Conservation (phyloP, 2,329 filamentous ascomycete species). For the Alternaria sp. region DNA sequence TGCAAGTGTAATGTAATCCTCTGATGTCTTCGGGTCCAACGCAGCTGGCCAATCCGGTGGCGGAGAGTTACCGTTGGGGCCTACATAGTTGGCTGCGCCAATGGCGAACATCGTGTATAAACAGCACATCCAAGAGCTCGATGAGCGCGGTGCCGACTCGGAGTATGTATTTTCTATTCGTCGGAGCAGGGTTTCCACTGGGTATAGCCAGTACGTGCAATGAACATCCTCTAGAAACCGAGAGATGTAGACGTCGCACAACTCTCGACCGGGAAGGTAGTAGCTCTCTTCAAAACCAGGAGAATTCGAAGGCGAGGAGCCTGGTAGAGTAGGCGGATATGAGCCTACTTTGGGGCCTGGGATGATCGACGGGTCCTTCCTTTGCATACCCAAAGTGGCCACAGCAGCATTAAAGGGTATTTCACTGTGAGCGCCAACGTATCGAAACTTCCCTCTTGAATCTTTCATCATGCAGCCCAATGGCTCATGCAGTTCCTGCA, state of each 20-base stretch:
- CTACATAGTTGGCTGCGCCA: constrained; percentile 33
- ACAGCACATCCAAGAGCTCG: constrained; percentile 47
- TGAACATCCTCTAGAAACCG: constrained; percentile 46
- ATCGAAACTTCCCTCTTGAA: constrained; percentile 42
- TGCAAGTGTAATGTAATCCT: constrained; percentile 42
- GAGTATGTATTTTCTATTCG: constrained; percentile 44
- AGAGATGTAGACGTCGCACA: constrained; percentile 40
- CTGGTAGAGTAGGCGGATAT: constrained; percentile 38
- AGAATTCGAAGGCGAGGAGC: constrained; percentile 26
- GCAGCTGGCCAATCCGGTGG: constrained; percentile 25
- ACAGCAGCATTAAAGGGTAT: constrained; percentile 49
- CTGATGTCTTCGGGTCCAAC: constrained; percentile 32
- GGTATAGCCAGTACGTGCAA: constrained; percentile 47
- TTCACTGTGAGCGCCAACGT: constrained; percentile 46
- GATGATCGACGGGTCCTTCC: constrained; percentile 37
- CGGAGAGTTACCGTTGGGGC: constrained; percentile 29
- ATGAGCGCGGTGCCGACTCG: constrained; percentile 20
- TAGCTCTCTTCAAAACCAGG: constrained; percentile 23
- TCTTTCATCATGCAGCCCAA: constrained; percentile 49
- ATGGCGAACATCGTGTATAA: constrained; percentile 46
- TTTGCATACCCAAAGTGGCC: constrained; percentile 34
- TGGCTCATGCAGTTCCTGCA: constrained; percentile 45
- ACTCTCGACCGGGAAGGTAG: constrained; percentile 39
- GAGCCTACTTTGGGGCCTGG: constrained; percentile 35
- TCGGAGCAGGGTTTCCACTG: constrained; percentile 40